Base-by-base conservation (phyloP, 371 early-diverging fungal genomes). In the Nematocida homosporus region DNA sequence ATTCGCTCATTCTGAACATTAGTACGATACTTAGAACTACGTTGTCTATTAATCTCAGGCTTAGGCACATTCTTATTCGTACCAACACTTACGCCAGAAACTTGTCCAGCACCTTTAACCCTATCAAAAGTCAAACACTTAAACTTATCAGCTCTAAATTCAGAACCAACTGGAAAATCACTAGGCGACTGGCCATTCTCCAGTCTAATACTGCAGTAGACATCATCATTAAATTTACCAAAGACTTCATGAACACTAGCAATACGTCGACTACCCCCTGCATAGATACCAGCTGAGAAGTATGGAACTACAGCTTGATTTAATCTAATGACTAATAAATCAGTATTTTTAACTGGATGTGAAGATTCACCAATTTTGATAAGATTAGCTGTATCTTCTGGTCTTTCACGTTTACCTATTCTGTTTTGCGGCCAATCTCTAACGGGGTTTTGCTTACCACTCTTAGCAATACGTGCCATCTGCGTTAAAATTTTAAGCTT, bases 231-330 rank as follows among this genome's bases (percentile, higher is more conserved):
- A 18, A 72, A 34, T 47, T 72, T 60, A 38, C 75, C 75, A 52
- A 60, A 72, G 48, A 72, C 42, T 35, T 72, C 75, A 34, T 72
- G 75, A 16, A 72, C 57, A 10, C 29, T 37, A 32, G 61, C 75
- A 23, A 72, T 52, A 25, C 38, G 51, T 51, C 63, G 60, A 41
- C 63, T 57, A n/a, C 75, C 75, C 63, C 63, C 75, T 63, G 63
- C 75, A 38, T 72, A 72, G 5, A 72, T 52, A n/a, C 61, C 60
- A 27, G 75, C 75, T 20, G 66, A 57, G 44, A 72, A 72, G 75
- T 61, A 72, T 23, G 75, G 75, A 40, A 72, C 32, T 27, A 59
- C 30, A 27, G 32, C 27, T 63, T 72, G 63, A 23, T 52, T 60
- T 30, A 72, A 64, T 50, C 42, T 42, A 3, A 72, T 61, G 29